phyloP scores from a whole-genome alignment of 139 green algal species.

The Chlamydomonas sp. region DNA sequence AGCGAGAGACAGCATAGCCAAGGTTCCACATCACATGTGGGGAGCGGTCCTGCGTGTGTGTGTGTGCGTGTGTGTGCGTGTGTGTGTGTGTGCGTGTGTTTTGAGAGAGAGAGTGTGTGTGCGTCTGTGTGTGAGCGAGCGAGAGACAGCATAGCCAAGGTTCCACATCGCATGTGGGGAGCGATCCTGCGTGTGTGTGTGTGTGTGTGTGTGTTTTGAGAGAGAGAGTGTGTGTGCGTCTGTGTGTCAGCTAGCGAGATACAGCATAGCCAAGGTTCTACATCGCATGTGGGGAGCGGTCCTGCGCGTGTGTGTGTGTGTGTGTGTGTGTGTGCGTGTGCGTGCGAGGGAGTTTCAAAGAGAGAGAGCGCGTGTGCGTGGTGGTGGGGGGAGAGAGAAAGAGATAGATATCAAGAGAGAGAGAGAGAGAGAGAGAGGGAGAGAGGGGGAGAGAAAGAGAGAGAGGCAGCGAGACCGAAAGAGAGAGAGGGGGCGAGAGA shows the following conservation, averaged over 20 bases:
- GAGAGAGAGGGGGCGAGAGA: too few species aligned
- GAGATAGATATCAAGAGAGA: too few species aligned
- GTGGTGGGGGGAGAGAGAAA: too few species aligned
- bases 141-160: slow-evolving; percentile 86
- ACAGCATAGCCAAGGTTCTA: background rate
- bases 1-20: too few species aligned
- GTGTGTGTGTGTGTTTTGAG: background rate
- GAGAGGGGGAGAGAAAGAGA: too few species aligned
- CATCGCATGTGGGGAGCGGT: background rate
- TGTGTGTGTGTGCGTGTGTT: too few species aligned
- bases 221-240: background rate
- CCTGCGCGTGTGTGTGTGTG: background rate
- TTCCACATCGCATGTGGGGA: slow-evolving; percentile 85
- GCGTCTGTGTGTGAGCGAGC: too few species aligned
- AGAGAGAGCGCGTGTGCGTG: background rate
- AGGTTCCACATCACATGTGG: background rate
- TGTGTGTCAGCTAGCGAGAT: background rate
- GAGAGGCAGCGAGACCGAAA: too few species aligned
- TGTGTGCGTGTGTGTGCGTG: background rate
- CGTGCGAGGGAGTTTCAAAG: too few species aligned
- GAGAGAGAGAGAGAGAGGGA: too few species aligned
- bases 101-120: background rate
- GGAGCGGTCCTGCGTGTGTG: background rate
- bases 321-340: background rate
- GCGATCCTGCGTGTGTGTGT: slow-evolving; percentile 21